Base-by-base conservation (phyloP, 305 asterid species). In the Rubia balearica region DNA sequence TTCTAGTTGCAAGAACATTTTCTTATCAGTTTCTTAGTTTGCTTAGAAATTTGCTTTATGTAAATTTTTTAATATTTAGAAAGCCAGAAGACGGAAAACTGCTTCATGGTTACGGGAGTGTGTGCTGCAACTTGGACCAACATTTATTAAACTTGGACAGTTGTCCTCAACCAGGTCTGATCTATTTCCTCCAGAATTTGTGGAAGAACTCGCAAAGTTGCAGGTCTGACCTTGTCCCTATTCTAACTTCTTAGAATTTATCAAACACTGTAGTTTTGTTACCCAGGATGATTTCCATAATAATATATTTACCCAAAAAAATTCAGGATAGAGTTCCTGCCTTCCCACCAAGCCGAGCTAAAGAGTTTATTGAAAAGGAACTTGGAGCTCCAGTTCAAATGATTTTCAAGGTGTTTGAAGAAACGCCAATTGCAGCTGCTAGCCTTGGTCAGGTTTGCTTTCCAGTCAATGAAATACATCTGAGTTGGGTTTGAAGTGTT, bases 381-480 rank as follows among this genome's bases (percentile, higher is more conserved):
- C 74, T 93, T 79, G 97, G 96, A 69, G 89, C 92, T 71, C 92
- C 96, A 13, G 73, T 90, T 45, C 68, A 83, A 70, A 67, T 87
- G 67, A 63, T 93, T 69, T 93, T 72, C 77, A 93, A 72, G 88
- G 92, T 81, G 82, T 93, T 93, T 72, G 98, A 93, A 85, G 98
- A 93, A 73, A 77, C 75, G 41, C 98, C 98, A 16, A 89, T 93
- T 80, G 97, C 98, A 65, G 97, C 98, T 77, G 98, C 98, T 84
- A 93, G 98, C 79, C 98, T 93, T 83, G 98, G 98, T 83, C 98
- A 93, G 98, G 97, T 83, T 85, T 87, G 85, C 77, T 73, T 27
- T 63, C 76, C 67, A 27, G 24, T 36, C 51, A 63, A 17, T 12
- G 21, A 48, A 68, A 22, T 40, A 5, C 19, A 27, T 46, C 36